phyloP scores from a whole-genome alignment of 1,284 basidiomycete species.

The Marasmius tenuissimus region DNA sequence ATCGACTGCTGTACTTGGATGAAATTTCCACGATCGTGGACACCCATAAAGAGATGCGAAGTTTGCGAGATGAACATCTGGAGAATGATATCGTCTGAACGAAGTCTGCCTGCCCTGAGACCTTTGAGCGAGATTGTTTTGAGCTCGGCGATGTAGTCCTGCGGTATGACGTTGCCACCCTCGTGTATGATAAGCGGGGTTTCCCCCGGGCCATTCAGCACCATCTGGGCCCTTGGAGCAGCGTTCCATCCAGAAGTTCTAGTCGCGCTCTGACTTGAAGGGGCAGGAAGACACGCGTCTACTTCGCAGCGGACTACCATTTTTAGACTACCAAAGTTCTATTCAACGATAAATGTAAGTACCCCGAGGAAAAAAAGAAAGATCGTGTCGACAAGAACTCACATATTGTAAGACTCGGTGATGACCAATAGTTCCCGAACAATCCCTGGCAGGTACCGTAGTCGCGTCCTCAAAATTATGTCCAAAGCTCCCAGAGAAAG shows the following conservation, averaged over 20 bases:
- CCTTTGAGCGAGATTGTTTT: slow-evolving; percentile 39
- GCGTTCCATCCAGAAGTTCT: background rate
- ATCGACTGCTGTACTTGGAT: slow-evolving; percentile 38
- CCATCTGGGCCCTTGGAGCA: background rate
- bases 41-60: slow-evolving; percentile 46
- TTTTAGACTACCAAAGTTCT: slow-evolving; percentile 48
- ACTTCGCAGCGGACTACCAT: slow-evolving; percentile 53
- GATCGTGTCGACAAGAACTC: slow-evolving; percentile 18
- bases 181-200: slow-evolving; percentile 32
- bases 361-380: background rate
- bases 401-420: slow-evolving; percentile 55
- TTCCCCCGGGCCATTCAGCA: background rate
- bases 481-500: slow-evolving; percentile 39
- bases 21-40: slow-evolving; percentile 49
- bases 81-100: slow-evolving; percentile 48
- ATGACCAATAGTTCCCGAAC: slow-evolving; percentile 43
- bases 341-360: background rate
- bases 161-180: slow-evolving; percentile 39
- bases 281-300: slow-evolving; percentile 39
- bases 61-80: slow-evolving; percentile 61
- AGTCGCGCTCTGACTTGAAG: slow-evolving; percentile 1
- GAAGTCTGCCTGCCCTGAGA: slow-evolving; percentile 23
- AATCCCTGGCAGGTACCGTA: slow-evolving; percentile 40
- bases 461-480: slow-evolving; percentile 50
- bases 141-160: slow-evolving; percentile 47